Percentiles rank a stretch among this genome's conserved stretches.
Conservation (phyloP, 2,329 filamentous ascomycete genomes). For the Ploettnerulaceae sp. region DNA sequence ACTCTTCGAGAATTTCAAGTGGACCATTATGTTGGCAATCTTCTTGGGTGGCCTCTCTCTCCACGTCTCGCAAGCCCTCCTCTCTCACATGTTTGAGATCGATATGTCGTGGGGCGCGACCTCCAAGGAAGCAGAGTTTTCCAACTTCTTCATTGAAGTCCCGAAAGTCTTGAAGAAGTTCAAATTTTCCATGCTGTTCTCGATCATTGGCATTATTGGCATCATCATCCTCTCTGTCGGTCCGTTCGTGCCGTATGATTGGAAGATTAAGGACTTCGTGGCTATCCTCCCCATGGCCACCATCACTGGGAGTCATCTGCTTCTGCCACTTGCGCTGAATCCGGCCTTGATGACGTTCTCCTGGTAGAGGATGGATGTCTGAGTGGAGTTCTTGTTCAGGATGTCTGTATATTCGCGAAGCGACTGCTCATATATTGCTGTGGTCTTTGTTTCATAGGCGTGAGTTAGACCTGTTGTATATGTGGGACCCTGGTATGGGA, state of each 20-base stretch:
- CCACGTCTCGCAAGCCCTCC: constrained; percentile 72
- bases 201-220: constrained; percentile 54
- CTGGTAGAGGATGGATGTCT: constrained; percentile 45
- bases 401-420: too few species aligned
- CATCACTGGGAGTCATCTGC: constrained; percentile 61
- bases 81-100: constrained; percentile 78
- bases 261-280: too few species aligned
- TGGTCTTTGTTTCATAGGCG: too few species aligned
- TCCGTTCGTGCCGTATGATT: too few species aligned
- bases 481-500: too few species aligned
- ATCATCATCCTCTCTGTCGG: constrained; percentile 56
- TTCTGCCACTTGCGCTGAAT: constrained; percentile 68
- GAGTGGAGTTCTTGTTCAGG: too few species aligned
- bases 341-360: constrained; percentile 75
- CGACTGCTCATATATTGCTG: too few species aligned
- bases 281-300: constrained; percentile 72
- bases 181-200: constrained; percentile 33
- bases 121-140: constrained; percentile 73
- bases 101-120: constrained; percentile 85
- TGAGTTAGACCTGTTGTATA: too few species aligned
- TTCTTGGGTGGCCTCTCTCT: constrained; percentile 78
- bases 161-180: constrained; percentile 68
- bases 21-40: constrained; percentile 68
- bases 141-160: constrained; percentile 79
- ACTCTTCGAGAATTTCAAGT: constrained; percentile 63